Evolutionary conservation across 441 rosid genomes (phyloP).

Genomic region (Eruca vesicaria): DNA sequence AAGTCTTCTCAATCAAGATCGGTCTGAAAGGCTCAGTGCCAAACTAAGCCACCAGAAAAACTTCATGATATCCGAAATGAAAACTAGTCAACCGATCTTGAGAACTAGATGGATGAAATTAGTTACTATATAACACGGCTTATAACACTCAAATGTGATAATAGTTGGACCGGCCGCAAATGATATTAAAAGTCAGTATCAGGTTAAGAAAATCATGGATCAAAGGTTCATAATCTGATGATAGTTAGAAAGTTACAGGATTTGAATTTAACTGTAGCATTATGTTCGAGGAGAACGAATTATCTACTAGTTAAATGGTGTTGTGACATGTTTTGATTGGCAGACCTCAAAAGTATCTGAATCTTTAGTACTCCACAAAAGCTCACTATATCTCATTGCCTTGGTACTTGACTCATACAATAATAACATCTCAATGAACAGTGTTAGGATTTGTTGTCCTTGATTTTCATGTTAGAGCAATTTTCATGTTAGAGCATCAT

Average conservation of each 20-base stretch:
- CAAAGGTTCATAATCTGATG: background rate
- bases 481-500: no score
- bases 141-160: background rate
- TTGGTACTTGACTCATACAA: background rate
- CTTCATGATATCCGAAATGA: background rate
- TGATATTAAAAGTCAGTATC: background rate
- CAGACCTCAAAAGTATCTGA: background rate
- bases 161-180: background rate
- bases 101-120: background rate
- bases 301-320: background rate
- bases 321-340: background rate
- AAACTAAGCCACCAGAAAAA: background rate
- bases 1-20: slow-evolving; percentile 1
- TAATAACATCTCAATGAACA: background rate
- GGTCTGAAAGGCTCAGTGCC: background rate
- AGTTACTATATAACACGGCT: background rate
- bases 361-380: background rate
- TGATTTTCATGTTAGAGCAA: no score
- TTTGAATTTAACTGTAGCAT: background rate
- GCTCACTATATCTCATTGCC: background rate
- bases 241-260: background rate
- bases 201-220: background rate
- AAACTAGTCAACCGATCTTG: background rate
- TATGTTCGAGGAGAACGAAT: background rate
- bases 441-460: background rate